Conservation (phyloP, 345 rosid genomes). For the Orychophragmus violaceus region DNA sequence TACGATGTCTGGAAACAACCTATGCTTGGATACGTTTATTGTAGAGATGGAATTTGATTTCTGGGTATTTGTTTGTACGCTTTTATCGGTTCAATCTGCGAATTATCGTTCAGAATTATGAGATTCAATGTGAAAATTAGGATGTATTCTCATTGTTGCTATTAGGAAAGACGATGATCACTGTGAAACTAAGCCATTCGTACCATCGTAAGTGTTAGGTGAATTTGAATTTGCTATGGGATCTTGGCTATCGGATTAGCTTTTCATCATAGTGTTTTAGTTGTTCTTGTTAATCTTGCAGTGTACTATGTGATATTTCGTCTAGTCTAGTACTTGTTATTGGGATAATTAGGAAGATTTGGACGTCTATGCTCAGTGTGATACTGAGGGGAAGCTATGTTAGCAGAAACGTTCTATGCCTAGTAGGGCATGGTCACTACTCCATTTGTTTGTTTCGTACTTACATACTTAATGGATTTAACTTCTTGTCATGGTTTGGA, state of each 20-base stretch:
- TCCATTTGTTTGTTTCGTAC: not conserved
- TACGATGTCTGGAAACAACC: slow-evolving; percentile 16
- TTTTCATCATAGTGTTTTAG: not conserved
- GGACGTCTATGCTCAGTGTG: not conserved
- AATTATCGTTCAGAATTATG: too few relatives aligned
- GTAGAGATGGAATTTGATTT: too few relatives aligned
- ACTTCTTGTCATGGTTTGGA: not conserved
- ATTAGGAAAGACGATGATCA: not conserved
- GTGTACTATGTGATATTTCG: not conserved
- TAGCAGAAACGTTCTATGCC: too few relatives aligned
- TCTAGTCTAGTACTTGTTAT: not conserved
- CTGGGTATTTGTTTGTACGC: too few relatives aligned
- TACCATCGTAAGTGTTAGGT: not conserved
- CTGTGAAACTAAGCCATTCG: not conserved
- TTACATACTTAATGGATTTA: not conserved
- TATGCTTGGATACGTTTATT: too few relatives aligned
- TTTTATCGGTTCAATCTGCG: too few relatives aligned
- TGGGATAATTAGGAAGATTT: not conserved
- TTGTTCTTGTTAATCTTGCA: not conserved
- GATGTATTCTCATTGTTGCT: not conserved
- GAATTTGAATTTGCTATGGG: not conserved
- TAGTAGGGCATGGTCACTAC: slow-evolving; percentile 5
- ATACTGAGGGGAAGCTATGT: not conserved
- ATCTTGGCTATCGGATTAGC: not conserved
- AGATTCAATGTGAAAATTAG: too few relatives aligned